Evolutionary conservation across 192 early-diverging fungal genomes (phyloP).

Genomic region (Rhizophlyctis rosea): DNA sequence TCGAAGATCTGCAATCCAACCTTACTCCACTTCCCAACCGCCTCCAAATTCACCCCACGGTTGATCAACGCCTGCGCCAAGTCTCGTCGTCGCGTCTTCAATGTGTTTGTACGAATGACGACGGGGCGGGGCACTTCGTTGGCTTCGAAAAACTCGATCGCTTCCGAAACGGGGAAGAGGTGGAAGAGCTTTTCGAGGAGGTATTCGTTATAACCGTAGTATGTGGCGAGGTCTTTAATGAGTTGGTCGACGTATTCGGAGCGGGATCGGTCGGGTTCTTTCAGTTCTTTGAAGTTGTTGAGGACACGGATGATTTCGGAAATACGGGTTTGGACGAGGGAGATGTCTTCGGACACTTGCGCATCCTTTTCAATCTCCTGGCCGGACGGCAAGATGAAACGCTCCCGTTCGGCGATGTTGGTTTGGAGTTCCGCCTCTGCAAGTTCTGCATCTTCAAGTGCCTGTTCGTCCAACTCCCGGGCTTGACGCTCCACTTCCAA

Average conservation of each 20-base stretch:
- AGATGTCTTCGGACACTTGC: conserved; percentile 62
- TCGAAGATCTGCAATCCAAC: conserved; percentile 96
- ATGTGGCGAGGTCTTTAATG: conserved; percentile 82
- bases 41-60: conserved; percentile 96
- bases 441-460: conserved; percentile 65
- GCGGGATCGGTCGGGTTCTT: conserved; percentile 71
- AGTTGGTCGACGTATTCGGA: conserved; percentile 85
- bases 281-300: conserved; percentile 83
- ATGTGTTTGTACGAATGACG: conserved; percentile 94
- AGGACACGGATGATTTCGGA: conserved; percentile 87
- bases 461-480: conserved; percentile 57
- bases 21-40: conserved; percentile 98
- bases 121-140: conserved; percentile 96
- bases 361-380: conserved; percentile 63
- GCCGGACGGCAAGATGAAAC: conserved; percentile 64
- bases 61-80: conserved; percentile 92
- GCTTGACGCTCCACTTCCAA: conserved; percentile 74
- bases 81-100: conserved; percentile 90
- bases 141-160: conserved; percentile 97
- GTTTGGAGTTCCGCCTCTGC: conserved; percentile 69
- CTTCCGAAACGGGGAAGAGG: conserved; percentile 83
- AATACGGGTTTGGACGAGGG: conserved; percentile 79
- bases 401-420: conserved; percentile 70
- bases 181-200: conserved; percentile 89
- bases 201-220: conserved; percentile 95